Evolutionary conservation across 352 stramenopile species (phyloP), one percentile per base, ranked within the genome.

Genomic region (Plasmopara viticola): DNA sequence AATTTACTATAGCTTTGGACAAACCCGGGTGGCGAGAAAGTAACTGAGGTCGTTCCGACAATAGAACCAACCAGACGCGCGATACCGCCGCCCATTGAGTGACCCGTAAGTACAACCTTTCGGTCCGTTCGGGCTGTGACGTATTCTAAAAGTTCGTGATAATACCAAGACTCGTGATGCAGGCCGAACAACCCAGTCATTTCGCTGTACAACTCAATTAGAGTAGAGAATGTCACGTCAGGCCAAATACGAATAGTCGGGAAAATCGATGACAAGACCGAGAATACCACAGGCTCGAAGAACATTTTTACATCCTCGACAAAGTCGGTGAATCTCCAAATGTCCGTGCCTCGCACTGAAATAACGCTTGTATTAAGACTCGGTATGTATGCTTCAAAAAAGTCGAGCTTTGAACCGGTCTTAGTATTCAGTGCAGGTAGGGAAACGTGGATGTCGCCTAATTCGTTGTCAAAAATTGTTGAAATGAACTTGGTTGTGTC

Each of bases 221-320:
- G 50, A 35, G 80, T 94, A 33, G 83, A 90, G 50, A 90, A 91
- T 2, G 83, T 94, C 34, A 91, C 77, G 57, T 96, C 86, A 0
- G 84, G 84, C 84, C 84, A 95, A 48, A 96, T 95, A n/a, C 87
- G 78, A 53, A 96, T 94, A 0, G 87, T 95, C 2, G 87, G 87
- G 58, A 96, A 96, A 39, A 96, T 74, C 2, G 78, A 82, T 4
- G 83, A 95, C 15, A 96, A 34, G n/a, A 92, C 75, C 28, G 79
- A 84, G 55, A 96, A 92, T 42, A 95, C 86, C 7, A 96, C 83
- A 1, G 87, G 87, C 63, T 96, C 87, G 37, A 86, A 74, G 66
- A 89, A 93, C 83, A 95, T 93, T 66, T 95, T 96, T 48, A 92
- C 79, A 51, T 96, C 87, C 54, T 96, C 87, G 17, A 95, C 78